Conservation (phyloP, 192 early-diverging fungal species). For the Coemansia sp. region DNA sequence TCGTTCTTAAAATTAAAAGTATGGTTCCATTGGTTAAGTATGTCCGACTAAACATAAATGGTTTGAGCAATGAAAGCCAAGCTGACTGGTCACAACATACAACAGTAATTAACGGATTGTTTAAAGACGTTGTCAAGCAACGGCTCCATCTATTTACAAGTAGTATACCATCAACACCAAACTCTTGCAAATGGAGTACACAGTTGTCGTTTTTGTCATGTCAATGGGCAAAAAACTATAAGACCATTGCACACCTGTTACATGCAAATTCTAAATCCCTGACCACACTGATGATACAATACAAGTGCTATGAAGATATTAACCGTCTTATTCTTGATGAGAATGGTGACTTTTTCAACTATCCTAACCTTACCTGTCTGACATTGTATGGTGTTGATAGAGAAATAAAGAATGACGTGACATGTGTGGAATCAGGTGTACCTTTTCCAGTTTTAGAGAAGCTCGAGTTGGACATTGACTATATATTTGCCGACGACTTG, state of each 20-base stretch:
- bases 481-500: slow-evolving; percentile 17
- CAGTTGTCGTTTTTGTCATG: background rate
- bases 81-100: background rate
- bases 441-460: slow-evolving; percentile 15
- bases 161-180: background rate
- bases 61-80: background rate
- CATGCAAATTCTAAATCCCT: background rate
- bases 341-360: background rate
- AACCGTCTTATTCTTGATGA: background rate
- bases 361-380: background rate
- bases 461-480: slow-evolving; percentile 7
- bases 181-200: background rate
- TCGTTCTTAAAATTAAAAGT: background rate
- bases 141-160: background rate
- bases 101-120: background rate
- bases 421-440: background rate
- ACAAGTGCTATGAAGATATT: background rate
- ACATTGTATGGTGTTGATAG: background rate
- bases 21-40: background rate
- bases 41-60: background rate
- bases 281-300: background rate
- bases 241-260: background rate
- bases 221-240: background rate
- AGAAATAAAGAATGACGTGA: background rate
- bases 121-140: background rate